Percentiles rank a stretch among this genome's conserved stretches.
phyloP scores from a whole-genome alignment of 495 filamentous ascomycete species.

The Penicillium egyptiacum region DNA sequence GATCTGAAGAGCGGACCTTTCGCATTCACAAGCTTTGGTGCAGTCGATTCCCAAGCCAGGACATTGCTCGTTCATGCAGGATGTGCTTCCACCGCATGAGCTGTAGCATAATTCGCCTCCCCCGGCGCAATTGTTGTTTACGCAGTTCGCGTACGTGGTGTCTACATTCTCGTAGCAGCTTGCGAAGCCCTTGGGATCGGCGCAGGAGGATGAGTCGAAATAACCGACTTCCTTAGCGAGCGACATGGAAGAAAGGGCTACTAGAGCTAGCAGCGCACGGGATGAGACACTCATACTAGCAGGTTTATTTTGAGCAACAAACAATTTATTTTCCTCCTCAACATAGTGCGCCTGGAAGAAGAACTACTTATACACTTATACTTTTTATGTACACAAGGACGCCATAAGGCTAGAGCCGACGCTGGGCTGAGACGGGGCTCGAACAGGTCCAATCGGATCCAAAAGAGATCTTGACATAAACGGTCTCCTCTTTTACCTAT shows the following conservation, averaged over 20 bases:
- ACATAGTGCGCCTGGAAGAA: neutral
- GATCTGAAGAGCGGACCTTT: slow-evolving; percentile 14
- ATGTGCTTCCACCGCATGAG: slow-evolving; percentile 14
- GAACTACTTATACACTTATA: neutral
- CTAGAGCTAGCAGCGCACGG: neutral
- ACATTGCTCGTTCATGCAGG: slow-evolving; percentile 18
- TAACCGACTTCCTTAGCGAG: slow-evolving; percentile 11
- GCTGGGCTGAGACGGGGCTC: neutral
- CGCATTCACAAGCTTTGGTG: slow-evolving; percentile 21
- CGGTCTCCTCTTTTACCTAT: neutral
- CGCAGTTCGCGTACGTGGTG: slow-evolving; percentile 11
- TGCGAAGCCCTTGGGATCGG: slow-evolving; percentile 18
- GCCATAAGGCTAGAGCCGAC: neutral
- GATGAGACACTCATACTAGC: neutral
- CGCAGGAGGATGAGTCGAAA: slow-evolving; percentile 20
- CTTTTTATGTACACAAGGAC: neutral
- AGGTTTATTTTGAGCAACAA: neutral
- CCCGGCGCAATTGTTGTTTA: slow-evolving; percentile 21
- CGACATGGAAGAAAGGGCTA: neutral
- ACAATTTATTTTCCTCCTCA: neutral
- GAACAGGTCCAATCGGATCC: neutral
- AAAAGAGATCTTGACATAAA: neutral
- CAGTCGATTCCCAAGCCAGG: slow-evolving; percentile 19
- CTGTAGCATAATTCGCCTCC: slow-evolving; percentile 12
- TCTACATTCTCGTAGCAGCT: slow-evolving; percentile 21